Evolutionary conservation across 1,139 yeast species (phyloP), one percentile per base, ranked within the genome.

Genomic region (Candida sojae): DNA sequence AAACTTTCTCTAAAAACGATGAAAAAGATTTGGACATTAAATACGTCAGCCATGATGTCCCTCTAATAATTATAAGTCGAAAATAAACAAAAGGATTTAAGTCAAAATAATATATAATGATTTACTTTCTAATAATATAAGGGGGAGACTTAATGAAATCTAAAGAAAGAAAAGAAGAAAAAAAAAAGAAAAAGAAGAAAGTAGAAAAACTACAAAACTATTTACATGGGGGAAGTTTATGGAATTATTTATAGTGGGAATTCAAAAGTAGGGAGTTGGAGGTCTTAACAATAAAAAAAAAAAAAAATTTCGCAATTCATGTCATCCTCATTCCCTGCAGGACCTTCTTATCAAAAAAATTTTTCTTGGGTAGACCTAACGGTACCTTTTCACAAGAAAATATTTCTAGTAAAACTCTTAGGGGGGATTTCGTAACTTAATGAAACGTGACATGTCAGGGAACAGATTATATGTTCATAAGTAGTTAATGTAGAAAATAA

Each of bases 1-100:
- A 90, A 74, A 3, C 95, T 76, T 69, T 90, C 97, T 70, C 97
- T 81, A 59, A 91, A 79, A 50, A 89, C 88, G 58, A 91, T 86
- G 72, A 90, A 89, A 71, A 89, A 90, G 54, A 78, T 70, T 56
- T 75, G 77, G 39, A 76, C 81, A 62, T 75, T 78, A 58, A 78
- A 79, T 46, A 77, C 79, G 57, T 65, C 48, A 45, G 62, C 72
- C 75, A 71, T 68, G 44, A 35, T 55, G 29, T 35, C 39, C 39
- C 39, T 21, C 39, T 35, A 21, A 35, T 35, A 17, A 17, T 17
- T 17, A 17, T 17, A 17, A 17, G 21, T 17, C 21, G 21, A 17
- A 17, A 17, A 32, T 33, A 39, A 39, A 29, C 30, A 35, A 30
- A 12, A 28, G 28, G 12, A 39, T 39, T 21, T 32, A 34, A 40